Conservation (phyloP, 169 alveolate genomes). For the Plasmodium chabaudi region DNA sequence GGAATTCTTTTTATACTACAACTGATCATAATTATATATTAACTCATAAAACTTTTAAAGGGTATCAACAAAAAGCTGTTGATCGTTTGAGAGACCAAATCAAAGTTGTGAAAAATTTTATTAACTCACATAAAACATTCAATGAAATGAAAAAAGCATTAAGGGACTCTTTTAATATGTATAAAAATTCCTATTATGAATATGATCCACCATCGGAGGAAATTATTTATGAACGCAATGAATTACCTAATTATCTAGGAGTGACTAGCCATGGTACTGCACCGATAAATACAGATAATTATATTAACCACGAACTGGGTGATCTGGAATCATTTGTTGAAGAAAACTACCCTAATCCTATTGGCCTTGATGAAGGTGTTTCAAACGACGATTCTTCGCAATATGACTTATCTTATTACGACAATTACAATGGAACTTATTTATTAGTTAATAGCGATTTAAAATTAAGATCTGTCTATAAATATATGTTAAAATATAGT, state of each 20-base stretch:
- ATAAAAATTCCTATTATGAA: not conserved
- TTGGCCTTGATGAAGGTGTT: not conserved
- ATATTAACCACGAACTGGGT: slow-evolving; percentile 17
- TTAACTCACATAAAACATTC: slow-evolving; percentile 23
- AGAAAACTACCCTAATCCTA: not conserved
- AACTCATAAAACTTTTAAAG: slow-evolving; percentile 29
- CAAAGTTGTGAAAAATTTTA: slow-evolving; percentile 9
- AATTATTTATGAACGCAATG: not conserved
- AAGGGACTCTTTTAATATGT: slow-evolving; percentile 2
- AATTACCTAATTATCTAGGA: not conserved
- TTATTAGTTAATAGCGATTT: slow-evolving; percentile 15
- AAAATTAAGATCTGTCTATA: slow-evolving; percentile 25
- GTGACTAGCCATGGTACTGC: not conserved
- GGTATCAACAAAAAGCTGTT: slow-evolving; percentile 1
- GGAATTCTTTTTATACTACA: slow-evolving; percentile 8
- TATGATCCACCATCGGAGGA: not conserved
- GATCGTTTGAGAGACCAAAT: slow-evolving; percentile 21
- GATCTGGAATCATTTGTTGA: not conserved
- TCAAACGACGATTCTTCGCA: not conserved
- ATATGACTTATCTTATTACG: not conserved
- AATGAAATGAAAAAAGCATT: slow-evolving; percentile 22
- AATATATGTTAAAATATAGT: not conserved
- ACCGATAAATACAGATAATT: not conserved
- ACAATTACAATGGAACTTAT: slow-evolving; percentile 32
- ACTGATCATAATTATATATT: not conserved